Conservation (phyloP, 1,284 basidiomycete species). For the Ustanciosporium gigantosporum region DNA sequence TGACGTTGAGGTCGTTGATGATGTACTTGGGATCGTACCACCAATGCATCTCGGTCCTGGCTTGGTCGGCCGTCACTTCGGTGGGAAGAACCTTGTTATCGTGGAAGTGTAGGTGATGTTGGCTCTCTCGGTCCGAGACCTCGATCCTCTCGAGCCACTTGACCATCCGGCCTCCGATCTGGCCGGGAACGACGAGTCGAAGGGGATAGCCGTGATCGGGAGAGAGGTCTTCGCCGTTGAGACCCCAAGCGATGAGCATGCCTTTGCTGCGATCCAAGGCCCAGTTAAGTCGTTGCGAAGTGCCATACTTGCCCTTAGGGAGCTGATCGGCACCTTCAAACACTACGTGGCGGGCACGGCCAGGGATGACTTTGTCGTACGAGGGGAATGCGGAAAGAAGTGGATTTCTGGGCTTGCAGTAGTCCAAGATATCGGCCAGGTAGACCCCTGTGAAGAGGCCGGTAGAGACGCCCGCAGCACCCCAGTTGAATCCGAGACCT, state of each 20-base stretch:
- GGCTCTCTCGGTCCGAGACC: conserved; percentile 66
- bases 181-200: conserved; percentile 70
- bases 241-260: conserved; percentile 70
- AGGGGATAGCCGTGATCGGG: conserved; percentile 74
- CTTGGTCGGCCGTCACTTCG: conserved; percentile 67
- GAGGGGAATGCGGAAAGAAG: conserved; percentile 44
- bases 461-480: conserved; percentile 66
- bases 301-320: conserved; percentile 73
- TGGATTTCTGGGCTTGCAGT: conserved; percentile 63
- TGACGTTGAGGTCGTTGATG: conserved; percentile 69
- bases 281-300: conserved; percentile 67
- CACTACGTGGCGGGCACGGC: conserved; percentile 66
- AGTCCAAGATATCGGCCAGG: conserved; percentile 68
- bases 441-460: conserved; percentile 73
- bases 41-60: conserved; percentile 67
- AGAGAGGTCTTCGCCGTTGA: conserved; percentile 65
- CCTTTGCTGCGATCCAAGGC: conserved; percentile 66
- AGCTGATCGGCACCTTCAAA: conserved; percentile 71
- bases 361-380: conserved; percentile 50
- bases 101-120: conserved; percentile 64
- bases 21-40: conserved; percentile 70
- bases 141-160: conserved; percentile 71
- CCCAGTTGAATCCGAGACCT: conserved; percentile 68
- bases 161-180: conserved; percentile 67
- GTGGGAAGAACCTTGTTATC: conserved; percentile 72